Evolutionary conservation across 495 filamentous ascomycete genomes (phyloP), one percentile per base, ranked within the genome.

Genomic region (Aspergillus baeticus): DNA sequence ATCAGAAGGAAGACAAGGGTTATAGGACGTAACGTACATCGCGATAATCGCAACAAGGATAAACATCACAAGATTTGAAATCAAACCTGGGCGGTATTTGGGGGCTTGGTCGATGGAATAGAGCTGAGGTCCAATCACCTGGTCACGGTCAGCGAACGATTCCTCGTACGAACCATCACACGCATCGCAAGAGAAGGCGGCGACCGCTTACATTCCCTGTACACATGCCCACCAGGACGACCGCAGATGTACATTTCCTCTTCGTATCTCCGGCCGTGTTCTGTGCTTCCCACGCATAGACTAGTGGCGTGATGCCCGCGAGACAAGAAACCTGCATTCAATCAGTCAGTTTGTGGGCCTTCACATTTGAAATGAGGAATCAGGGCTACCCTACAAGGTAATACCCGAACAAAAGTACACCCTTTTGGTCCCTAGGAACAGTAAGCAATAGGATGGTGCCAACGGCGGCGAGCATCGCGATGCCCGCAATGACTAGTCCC

Each of bases 201-300:
- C 11, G 17, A n/a, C 2, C 2, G 5, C 29, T 17, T 36, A 62
- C 56, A 49, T 69, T 69, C 0, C 67, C 67, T 2, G 64, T 57
- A 37, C 62, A 61, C 59, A 67, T 67, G 3, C 62, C 64, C 0
- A 67, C 46, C 6, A 67, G 51, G 0, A 67, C 62, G 6, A 67
- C 49, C 0, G 53, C 67, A 1, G 64, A 69, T 7, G 62, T 63
- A 23, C 58, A 65, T 15, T 65, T 65, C 21, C 53, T 45, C 41
- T 67, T 69, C n/a, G 67, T 69, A 48, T 67, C 64, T 14, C 67
- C 67, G 13, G 58, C 67, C 0, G 67, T 69, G 33, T 69, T 69
- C 39, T 66, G 63, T 10, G 63, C 63, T 55, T 66, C 48, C 66
- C 66, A 69, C 0, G 66, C 59, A 22, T 69, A 69, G 2, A 69